These are phyloP conservation scores for Chlorella sorokiniana DNA, from an alignment of 139 green algal genomes.

Conservation along the genomic window DNA sequence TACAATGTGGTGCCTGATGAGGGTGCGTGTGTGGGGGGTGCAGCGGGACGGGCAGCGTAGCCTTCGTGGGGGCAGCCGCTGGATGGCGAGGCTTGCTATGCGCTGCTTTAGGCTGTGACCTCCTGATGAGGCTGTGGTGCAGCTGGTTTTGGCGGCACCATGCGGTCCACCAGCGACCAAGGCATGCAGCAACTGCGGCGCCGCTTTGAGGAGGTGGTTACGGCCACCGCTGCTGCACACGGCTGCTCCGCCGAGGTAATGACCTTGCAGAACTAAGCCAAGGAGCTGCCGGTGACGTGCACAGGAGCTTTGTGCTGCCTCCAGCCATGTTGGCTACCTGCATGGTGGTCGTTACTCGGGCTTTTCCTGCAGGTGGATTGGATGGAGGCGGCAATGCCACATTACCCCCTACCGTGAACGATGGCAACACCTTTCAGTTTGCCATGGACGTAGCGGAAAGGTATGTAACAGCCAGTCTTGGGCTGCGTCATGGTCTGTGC, in stretches of 20 bases:
- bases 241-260: conserved; percentile 63
- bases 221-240: conserved; percentile 50
- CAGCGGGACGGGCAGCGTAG: neutral
- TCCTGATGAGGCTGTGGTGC: no score
- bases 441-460: conserved; percentile 55
- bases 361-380: conserved; percentile 58
- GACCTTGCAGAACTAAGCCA: neutral
- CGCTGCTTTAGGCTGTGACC: neutral
- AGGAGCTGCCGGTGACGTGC: neutral
- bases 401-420: conserved; percentile 88
- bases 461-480: conserved; percentile 9
- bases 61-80: neutral
- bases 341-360: neutral
- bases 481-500: neutral
- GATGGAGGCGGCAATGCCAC: conserved; percentile 60
- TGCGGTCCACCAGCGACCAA: conserved; percentile 61
- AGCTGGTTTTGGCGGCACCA: conserved; percentile 71
- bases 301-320: neutral
- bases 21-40: conserved; percentile 2
- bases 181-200: conserved; percentile 37
- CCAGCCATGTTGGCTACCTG: neutral
- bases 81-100: neutral
- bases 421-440: conserved; percentile 61
- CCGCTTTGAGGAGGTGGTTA: conserved; percentile 59
- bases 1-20: conserved; percentile 89